Percentiles rank a stretch among this genome's conserved stretches.
Conservation (phyloP, 306 rosid species). For the Delonix regia region DNA sequence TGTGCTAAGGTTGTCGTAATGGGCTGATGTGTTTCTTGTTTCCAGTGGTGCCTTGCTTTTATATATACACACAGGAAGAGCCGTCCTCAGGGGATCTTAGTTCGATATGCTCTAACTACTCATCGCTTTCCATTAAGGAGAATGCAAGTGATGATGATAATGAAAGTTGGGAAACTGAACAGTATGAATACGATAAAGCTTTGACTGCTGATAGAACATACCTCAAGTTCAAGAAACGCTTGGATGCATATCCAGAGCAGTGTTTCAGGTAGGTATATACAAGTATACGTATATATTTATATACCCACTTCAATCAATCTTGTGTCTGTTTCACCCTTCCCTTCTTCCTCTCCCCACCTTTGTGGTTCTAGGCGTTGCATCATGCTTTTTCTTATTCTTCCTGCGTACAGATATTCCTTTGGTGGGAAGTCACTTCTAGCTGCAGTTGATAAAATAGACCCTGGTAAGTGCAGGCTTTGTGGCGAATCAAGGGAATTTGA, state of each 20-base stretch:
- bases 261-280: conserved; percentile 67
- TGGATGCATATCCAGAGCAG: conserved; percentile 83
- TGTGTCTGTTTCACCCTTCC: conserved; percentile 6
- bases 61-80: conserved; percentile 65
- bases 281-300: background rate
- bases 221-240: conserved; percentile 85
- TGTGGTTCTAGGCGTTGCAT: background rate
- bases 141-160: conserved; percentile 48
- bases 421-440: conserved; percentile 82
- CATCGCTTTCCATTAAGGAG: conserved; percentile 66
- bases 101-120: conserved; percentile 60
- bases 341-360: background rate
- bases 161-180: conserved; percentile 75
- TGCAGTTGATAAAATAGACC: conserved; percentile 54
- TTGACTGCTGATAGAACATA: conserved; percentile 80
- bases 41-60: conserved; percentile 93
- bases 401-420: conserved; percentile 58
- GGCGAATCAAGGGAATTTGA: conserved; percentile 78
- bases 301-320: background rate
- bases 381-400: conserved; percentile 1
- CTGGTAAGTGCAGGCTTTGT: conserved; percentile 71
- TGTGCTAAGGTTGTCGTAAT: conserved; percentile 13
- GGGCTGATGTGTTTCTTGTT: conserved; percentile 33
- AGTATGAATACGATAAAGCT: conserved; percentile 84
- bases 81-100: conserved; percentile 47